A percentile compares a stretch with the other conserved stretches of the same genome.
These are phyloP conservation scores for Beauveria pseudobassiana DNA, from an alignment of 2,329 filamentous ascomycete species.

Conservation along the genomic window DNA sequence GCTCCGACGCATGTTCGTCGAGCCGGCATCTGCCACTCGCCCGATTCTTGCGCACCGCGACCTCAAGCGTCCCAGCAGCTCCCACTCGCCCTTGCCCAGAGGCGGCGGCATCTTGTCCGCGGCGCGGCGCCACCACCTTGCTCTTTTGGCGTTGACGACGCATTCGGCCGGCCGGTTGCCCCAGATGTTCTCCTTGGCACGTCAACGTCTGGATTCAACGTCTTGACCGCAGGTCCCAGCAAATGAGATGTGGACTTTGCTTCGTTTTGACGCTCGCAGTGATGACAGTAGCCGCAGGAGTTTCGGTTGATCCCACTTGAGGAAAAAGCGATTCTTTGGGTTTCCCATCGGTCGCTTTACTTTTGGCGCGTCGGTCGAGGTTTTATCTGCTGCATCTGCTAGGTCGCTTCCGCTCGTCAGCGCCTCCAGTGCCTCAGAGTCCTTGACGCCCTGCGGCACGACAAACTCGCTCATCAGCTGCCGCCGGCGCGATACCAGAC, in stretches of 20 bases:
- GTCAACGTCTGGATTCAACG: constrained; percentile 24
- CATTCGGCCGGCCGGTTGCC: constrained; percentile 35
- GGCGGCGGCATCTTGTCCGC: constrained; percentile 47
- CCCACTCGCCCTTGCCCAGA: constrained; percentile 46
- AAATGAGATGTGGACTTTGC: constrained; percentile 19
- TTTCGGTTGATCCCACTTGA: constrained; percentile 42
- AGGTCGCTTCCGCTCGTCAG: constrained; percentile 15
- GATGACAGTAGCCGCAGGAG: constrained; percentile 33
- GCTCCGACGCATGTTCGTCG: not conserved
- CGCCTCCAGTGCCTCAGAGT: constrained; percentile 34
- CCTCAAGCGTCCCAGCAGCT: constrained; percentile 42
- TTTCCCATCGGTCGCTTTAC: constrained; percentile 8
- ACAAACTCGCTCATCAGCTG: constrained; percentile 36
- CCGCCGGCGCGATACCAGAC: constrained; percentile 41
- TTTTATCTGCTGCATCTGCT: not conserved
- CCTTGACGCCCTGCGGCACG: constrained; percentile 27
- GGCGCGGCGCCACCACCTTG: constrained; percentile 39
- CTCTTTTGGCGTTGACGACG: constrained; percentile 34
- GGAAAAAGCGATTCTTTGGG: constrained; percentile 28
- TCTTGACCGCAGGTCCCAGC: constrained; percentile 19
- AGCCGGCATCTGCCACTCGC: constrained; percentile 30
- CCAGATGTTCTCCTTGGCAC: constrained; percentile 42
- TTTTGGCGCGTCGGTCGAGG: not conserved
- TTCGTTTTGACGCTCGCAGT: constrained; percentile 29
- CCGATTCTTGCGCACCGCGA: constrained; percentile 29